phyloP scores from a whole-genome alignment of 1,139 yeast species.

The Magnusiomyces suaveolens region DNA sequence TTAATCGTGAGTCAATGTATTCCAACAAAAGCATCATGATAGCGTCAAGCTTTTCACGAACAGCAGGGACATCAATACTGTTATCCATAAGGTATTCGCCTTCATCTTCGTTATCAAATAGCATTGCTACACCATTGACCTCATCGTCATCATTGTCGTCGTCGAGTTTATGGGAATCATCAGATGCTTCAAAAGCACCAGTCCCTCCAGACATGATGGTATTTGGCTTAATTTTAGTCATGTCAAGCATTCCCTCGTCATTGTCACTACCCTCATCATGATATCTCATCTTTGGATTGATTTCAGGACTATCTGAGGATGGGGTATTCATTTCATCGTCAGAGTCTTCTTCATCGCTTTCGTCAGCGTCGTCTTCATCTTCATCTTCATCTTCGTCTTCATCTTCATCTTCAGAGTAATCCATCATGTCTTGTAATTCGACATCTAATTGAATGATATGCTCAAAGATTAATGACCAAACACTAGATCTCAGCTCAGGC shows the following conservation, averaged over 20 bases:
- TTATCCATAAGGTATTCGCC: constrained; percentile 31
- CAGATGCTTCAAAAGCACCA: background rate
- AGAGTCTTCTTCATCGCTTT: constrained; percentile 28
- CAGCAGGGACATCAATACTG: constrained; percentile 24
- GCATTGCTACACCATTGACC: background rate
- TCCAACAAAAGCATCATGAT: constrained; percentile 49
- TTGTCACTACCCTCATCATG: constrained; percentile 1
- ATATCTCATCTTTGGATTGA: background rate
- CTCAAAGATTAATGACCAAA: constrained; percentile 77
- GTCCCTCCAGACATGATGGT: background rate
- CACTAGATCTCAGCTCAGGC: constrained; percentile 53
- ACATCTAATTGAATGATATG: constrained; percentile 80
- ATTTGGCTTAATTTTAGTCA: background rate
- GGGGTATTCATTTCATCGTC: constrained; percentile 12
- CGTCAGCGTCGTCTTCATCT: constrained; percentile 32
- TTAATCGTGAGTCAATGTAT: constrained; percentile 43
- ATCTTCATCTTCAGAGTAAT: constrained; percentile 79
- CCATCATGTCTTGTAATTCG: constrained; percentile 83
- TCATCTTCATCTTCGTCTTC: too few relatives aligned
- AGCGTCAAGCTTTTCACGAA: constrained; percentile 52
- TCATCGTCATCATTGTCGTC: constrained; percentile 21
- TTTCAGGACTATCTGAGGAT: background rate
- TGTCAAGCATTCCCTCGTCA: constrained; percentile 1
- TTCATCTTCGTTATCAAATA: constrained; percentile 27
- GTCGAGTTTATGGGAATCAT: background rate